Percentiles rank a stretch among this genome's conserved stretches.
These are phyloP conservation scores for Novymonas esmeraldas DNA, from an alignment of 208 protist genomes.

Conservation along the genomic window DNA sequence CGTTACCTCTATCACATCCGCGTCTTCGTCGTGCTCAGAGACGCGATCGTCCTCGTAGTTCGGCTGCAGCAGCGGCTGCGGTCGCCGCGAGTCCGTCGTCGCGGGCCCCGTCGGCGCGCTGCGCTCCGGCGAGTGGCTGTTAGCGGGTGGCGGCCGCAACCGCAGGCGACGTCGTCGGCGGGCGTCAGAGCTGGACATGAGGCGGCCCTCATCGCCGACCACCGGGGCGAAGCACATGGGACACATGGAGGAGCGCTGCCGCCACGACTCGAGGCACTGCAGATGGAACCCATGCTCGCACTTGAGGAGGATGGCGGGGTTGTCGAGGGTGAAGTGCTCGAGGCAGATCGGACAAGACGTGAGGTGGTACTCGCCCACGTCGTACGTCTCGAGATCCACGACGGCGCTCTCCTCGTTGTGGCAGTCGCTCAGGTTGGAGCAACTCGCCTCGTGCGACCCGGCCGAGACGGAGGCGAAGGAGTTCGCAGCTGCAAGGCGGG, in stretches of 20 bases:
- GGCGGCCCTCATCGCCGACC: slow-evolving; percentile 36
- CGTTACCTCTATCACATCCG: slow-evolving; percentile 21
- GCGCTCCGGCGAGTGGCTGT: background rate
- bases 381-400: slow-evolving; percentile 47
- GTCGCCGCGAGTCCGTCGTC: background rate
- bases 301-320: slow-evolving; percentile 75
- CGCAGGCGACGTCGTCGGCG: slow-evolving; percentile 36
- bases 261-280: slow-evolving; percentile 84
- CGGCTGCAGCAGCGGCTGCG: background rate
- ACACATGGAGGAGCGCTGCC: slow-evolving; percentile 63
- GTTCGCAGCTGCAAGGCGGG: slow-evolving; percentile 1
- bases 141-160: background rate
- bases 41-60: slow-evolving; percentile 5
- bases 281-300: slow-evolving; percentile 85
- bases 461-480: background rate
- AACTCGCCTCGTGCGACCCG: slow-evolving; percentile 18
- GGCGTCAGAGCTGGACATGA: slow-evolving; percentile 53
- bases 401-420: slow-evolving; percentile 15
- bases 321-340: slow-evolving; percentile 78
- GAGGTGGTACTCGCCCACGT: slow-evolving; percentile 71
- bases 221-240: slow-evolving; percentile 66
- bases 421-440: slow-evolving; percentile 27
- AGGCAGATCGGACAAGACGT: slow-evolving; percentile 82
- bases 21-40: slow-evolving; percentile 14
- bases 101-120: slow-evolving; percentile 1